Base-by-base conservation (phyloP, 2,329 filamentous ascomycete genomes). In the Penicillium sp. region DNA sequence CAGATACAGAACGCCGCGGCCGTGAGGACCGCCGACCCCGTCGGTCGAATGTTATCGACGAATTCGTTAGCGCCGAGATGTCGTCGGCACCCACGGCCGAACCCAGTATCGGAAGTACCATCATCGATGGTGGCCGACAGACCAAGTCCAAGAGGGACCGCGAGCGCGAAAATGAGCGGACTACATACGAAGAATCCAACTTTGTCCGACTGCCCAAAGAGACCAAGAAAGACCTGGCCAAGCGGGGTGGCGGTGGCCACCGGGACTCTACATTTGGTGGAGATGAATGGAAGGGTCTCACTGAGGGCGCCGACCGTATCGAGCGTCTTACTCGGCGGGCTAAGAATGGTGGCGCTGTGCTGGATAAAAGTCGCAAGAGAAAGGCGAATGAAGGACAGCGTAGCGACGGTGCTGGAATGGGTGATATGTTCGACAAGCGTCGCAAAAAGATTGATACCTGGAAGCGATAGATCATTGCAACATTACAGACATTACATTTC, bases 101-200 rank as follows among this genome's bases (percentile, higher is more conserved):
- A 69, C 91, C 93, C 48, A 95, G 89, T 61, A 95, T 99, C 63
- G 95, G 94, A 54, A 94, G 89, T 50, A 96, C 90, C 15, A 95
- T 97, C 62, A 80, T 87, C 4, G 80, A 85, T 42, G 87, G 89
- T 43, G 94, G 94, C 27, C 84, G 93, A 57, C 85, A 85, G 69
- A 84, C 85, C 65, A 94, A 92, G 79, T 90, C 89, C 4, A 83
- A 86, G 12, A 80, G 84, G 27, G 88, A 97, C 68, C 84, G 89
- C 49, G 85, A 85, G 56, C 84, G 85, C 33, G 92, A 97, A 70
- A 83, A 83, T 1, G 92, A 96, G 75, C 81, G 89, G 49, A 83
- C 83, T 52, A 84, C 89, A 41, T 99, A 97, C 75, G 94, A 99
- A 78, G 94, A 99, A 75, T 83, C 80, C 61, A 96, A 99, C 76